Evolutionary conservation across 2,329 filamentous ascomycete species (phyloP).

Genomic region (Dothistroma pini): DNA sequence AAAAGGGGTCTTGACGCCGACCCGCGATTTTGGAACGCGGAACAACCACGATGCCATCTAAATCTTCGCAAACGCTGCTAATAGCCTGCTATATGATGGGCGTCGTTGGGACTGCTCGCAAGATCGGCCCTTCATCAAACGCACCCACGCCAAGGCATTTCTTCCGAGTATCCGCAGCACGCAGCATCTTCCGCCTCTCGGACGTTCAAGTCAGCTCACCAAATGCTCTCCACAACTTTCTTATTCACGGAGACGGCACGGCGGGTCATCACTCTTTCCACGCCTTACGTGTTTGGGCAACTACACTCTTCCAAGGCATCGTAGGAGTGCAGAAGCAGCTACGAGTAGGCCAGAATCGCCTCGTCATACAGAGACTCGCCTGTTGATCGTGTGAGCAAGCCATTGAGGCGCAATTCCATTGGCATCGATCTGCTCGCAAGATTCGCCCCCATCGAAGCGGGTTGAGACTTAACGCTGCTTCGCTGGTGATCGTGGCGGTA

Average conservation of each 20-base stretch:
- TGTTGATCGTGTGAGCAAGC: neutral
- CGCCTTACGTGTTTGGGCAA: constrained; percentile 2
- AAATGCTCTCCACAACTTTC: neutral
- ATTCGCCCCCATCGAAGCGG: neutral
- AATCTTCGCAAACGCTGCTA: neutral
- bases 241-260: constrained; percentile 1
- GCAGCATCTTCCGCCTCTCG: neutral
- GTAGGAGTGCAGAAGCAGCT: constrained; percentile 1
- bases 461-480: neutral
- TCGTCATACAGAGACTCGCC: neutral
- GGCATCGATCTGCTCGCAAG: neutral
- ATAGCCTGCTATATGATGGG: neutral
- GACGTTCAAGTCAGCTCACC: constrained; percentile 1
- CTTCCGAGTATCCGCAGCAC: neutral
- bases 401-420: neutral
- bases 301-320: neutral
- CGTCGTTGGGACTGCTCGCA: neutral
- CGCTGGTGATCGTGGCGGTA: neutral
- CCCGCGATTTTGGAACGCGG: neutral
- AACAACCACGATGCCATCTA: constrained; percentile 12
- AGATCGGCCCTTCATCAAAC: neutral
- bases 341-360: neutral
- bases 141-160: neutral
- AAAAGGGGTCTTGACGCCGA: constrained; percentile 1
- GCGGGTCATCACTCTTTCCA: neutral